Base-by-base conservation (phyloP, 2,329 filamentous ascomycete genomes). In the Arthroderma sp. region DNA sequence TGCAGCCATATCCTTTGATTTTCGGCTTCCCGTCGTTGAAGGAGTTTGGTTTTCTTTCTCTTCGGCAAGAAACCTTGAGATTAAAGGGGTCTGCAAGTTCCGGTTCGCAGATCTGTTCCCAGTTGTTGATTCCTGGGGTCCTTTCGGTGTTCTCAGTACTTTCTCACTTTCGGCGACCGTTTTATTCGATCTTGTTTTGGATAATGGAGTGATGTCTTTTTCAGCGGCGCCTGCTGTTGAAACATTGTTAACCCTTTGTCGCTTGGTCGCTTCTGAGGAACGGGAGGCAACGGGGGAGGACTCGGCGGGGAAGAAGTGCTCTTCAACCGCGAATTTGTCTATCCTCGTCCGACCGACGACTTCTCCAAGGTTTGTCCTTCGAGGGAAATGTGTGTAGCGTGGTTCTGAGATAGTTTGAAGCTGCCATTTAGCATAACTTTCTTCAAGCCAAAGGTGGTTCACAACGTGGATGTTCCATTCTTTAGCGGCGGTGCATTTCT, bases 401-500 rank as follows among this genome's bases (percentile, higher is more conserved):
- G 75, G 70, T 42, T 84, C 77, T 3, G 83, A 82, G 22, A 88
- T 67, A 0, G 77, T 76, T 59, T 86, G 82, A 47, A 82, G 69
- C 57, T 83, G 75, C 68, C 87, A 94, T 59, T 83, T 86, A 1
- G 89, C 86, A 58, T 96, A 98, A 63, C 87, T 93, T 58, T 98
- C 91, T 63, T 98, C 91, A 38, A 98, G 74, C 91, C 91, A 98
- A 1, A 98, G 72, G 60, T 98, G 91, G 61, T 96, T 98, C 55
- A 94, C 71, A 55, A 94, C 82, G 46, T 86, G 70, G 44, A 96
- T 81, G 43, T 83, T 82, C 91, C 91, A 98, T 65, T 96, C 91
- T 49, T 78, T 77, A 0, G 91, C 91, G 1, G 91, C 91, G 33
- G 83, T 80, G 61, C 85, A 95, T 64, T 98, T 98, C 59, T 96